Conservation (phyloP, 2,329 filamentous ascomycete species). For the Ophiostoma tasmaniense region DNA sequence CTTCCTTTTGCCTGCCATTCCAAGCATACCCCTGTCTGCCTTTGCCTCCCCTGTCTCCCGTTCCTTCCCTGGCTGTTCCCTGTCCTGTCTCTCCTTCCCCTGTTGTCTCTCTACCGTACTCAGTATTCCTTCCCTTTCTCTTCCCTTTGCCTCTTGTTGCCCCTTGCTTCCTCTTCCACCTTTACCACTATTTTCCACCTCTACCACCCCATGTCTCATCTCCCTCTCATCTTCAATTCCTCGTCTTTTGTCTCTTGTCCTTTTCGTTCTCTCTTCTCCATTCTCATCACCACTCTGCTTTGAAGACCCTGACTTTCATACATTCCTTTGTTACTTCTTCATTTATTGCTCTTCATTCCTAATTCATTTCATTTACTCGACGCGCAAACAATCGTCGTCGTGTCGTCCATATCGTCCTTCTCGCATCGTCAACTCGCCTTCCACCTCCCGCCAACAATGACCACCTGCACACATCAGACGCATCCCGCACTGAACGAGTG, state of each 20-base stretch:
- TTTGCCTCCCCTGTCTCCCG: conserved; percentile 7
- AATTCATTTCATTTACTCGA: not conserved
- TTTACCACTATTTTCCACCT: not conserved
- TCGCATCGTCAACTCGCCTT: not conserved
- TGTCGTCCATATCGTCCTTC: not conserved
- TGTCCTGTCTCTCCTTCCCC: too few relatives aligned
- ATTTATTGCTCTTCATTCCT: not conserved
- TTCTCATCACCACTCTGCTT: not conserved
- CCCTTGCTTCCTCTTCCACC: not conserved
- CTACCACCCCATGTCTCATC: not conserved
- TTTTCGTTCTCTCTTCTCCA: not conserved
- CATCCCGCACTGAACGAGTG: conserved; percentile 4
- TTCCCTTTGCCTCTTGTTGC: not conserved
- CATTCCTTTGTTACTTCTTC: not conserved
- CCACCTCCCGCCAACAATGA: not conserved
- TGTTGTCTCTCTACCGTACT: too few relatives aligned
- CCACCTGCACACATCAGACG: not conserved
- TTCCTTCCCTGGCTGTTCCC: conserved; percentile 3
- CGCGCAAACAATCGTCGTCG: not conserved
- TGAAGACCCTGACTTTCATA: not conserved
- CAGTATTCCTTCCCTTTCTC: conserved; percentile 6
- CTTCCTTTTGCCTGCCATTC: not conserved
- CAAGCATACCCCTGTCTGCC: not conserved
- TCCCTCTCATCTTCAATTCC: not conserved
- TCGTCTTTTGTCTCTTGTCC: too few relatives aligned